These are phyloP conservation scores for Boeremia lycopersici DNA, from an alignment of 2,329 filamentous ascomycete genomes.

Conservation along the genomic window DNA sequence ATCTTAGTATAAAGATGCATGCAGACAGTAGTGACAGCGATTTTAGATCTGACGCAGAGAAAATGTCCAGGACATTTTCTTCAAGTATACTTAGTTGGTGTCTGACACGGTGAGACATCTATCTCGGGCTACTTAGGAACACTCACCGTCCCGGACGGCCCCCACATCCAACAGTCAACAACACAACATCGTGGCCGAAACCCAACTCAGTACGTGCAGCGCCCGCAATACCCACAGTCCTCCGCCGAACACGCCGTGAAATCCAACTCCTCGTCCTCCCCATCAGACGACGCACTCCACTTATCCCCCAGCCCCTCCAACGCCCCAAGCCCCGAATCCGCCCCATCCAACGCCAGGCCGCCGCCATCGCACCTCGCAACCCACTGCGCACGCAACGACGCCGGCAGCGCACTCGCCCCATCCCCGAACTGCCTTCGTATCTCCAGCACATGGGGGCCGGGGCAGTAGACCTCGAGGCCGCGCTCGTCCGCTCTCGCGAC, in stretches of 20 bases:
- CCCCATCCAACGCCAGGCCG: not conserved
- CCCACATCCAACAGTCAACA: too few relatives aligned
- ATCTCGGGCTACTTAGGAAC: too few relatives aligned
- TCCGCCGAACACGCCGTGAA: slow-evolving; percentile 47
- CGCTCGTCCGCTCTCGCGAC: slow-evolving; percentile 26
- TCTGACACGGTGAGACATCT: too few relatives aligned
- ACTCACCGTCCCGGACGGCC: too few relatives aligned
- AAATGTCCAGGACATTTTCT: too few relatives aligned
- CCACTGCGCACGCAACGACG: slow-evolving; percentile 17
- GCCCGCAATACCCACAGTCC: slow-evolving; percentile 48
- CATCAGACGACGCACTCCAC: not conserved
- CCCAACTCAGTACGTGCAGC: slow-evolving; percentile 42
- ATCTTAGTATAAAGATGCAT: too few relatives aligned
- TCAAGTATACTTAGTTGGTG: too few relatives aligned
- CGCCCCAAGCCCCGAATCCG: not conserved
- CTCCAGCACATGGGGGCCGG: slow-evolving; percentile 41
- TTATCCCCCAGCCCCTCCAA: not conserved
- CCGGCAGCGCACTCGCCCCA: slow-evolving; percentile 33
- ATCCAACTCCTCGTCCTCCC: slow-evolving; percentile 36
- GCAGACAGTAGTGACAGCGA: too few relatives aligned
- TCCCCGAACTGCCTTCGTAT: slow-evolving; percentile 39
- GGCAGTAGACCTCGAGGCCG: slow-evolving; percentile 45
- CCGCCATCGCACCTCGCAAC: not conserved
- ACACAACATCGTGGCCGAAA: too few relatives aligned
- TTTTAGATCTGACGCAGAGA: too few relatives aligned